Base-by-base conservation (phyloP, 192 early-diverging fungal genomes). In the Chytriomyces hyalinus region DNA sequence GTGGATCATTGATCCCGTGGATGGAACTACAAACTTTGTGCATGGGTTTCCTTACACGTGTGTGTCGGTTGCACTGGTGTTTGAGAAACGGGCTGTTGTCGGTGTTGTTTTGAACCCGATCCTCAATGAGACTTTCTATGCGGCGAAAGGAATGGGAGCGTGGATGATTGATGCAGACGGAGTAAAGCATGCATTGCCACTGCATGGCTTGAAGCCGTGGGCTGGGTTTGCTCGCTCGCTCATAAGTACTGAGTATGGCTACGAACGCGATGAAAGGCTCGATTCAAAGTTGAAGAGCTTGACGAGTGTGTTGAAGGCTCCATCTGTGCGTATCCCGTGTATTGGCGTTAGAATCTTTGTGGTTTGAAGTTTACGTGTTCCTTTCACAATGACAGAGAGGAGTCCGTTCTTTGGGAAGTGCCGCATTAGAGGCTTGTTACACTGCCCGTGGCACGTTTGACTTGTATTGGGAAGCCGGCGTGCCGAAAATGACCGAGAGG, bases 61-160 rank as follows among this genome's bases (percentile, higher is more conserved):
- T 65, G 89, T 97, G 60, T 94, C 92, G n/a, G 95, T 99, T 65
- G 95, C 88, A 3, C 79, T 99, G 69, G 86, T 92, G 1, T 82
- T 94, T 62, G 85, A 91, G 74, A 87, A 90, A 67, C 79, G 86
- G 47, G 92, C 93, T 0, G 89, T 94, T 22, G 90, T 98, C 8
- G 97, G 97, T 13, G 95, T 96, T 11, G 90, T 99, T 6, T 96
- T 91, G 78, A 92, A 96, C 80, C 97, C 97, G 13, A 86, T 99
- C 15, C 81, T 97, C 65, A 85, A 93, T 77, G 93, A 99, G 80
- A 62, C 59, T 7, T 84, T 93, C 70, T 93, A 88, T 76, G 71
- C 82, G 44, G 80, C 91, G 4, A 78, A 76, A 11, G 78, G 86
- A 67, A 79, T 85, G 20, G 94, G 94, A 15, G 92, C 93, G 11